Conservation (phyloP, 2,329 filamentous ascomycete species). For the Arthrobotrys musiformis region DNA sequence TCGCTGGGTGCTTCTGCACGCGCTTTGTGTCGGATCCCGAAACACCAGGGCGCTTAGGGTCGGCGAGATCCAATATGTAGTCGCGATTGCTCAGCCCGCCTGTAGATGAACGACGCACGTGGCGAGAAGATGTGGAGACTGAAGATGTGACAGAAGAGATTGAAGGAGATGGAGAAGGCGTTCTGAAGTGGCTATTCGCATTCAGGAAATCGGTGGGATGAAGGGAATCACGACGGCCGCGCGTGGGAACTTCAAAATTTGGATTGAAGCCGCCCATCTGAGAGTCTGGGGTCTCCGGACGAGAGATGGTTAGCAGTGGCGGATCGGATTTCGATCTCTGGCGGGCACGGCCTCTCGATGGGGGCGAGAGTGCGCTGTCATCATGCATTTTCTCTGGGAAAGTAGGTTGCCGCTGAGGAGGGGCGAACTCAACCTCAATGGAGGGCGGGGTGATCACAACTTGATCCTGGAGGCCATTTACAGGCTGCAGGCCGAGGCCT, state of each 20-base stretch:
- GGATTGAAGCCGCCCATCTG: slow-evolving; percentile 50
- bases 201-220: slow-evolving; percentile 65
- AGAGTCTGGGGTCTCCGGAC: slow-evolving; percentile 41
- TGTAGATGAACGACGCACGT: slow-evolving; percentile 66
- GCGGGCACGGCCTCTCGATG: slow-evolving; percentile 41
- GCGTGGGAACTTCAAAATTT: slow-evolving; percentile 48
- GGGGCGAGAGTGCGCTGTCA: slow-evolving; percentile 58
- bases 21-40: slow-evolving; percentile 74
- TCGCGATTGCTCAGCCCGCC: slow-evolving; percentile 71
- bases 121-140: slow-evolving; percentile 60
- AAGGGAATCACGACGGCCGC: slow-evolving; percentile 39
- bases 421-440: slow-evolving; percentile 59
- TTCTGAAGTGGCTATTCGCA: slow-evolving; percentile 59
- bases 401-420: slow-evolving; percentile 59
- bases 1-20: slow-evolving; percentile 97
- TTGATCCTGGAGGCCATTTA: slow-evolving; percentile 40
- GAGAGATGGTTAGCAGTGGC: slow-evolving; percentile 41
- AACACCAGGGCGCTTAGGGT: slow-evolving; percentile 74
- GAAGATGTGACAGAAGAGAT: slow-evolving; percentile 56
- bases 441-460: slow-evolving; percentile 56
- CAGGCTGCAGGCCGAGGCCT: slow-evolving; percentile 54
- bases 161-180: slow-evolving; percentile 65
- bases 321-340: slow-evolving; percentile 53
- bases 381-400: slow-evolving; percentile 59
- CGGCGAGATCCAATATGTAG: slow-evolving; percentile 89